Percentiles rank a stretch among this genome's conserved stretches.
Evolutionary conservation across 352 stramenopile species (phyloP).

Genomic region (Peronospora belbahrii): DNA sequence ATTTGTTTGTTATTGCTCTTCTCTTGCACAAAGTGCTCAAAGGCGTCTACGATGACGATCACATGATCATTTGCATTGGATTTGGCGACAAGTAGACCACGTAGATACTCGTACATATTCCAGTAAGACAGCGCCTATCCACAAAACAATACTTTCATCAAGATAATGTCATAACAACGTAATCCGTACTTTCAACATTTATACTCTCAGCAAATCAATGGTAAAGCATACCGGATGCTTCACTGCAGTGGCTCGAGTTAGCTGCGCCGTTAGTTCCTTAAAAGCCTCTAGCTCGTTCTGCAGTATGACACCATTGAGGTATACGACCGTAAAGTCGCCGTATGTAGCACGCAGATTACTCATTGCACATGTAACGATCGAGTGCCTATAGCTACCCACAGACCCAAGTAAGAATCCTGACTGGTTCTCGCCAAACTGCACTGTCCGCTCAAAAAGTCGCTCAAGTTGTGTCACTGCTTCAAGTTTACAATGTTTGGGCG

Average conservation of each 20-base stretch:
- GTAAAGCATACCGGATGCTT: slow-evolving; percentile 43
- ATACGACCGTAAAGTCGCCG: slow-evolving; percentile 50
- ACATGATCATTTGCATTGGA: slow-evolving; percentile 44
- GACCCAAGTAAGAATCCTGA: slow-evolving; percentile 67
- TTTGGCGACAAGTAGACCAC: slow-evolving; percentile 49
- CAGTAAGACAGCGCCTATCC: slow-evolving; percentile 54
- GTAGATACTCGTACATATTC: slow-evolving; percentile 82
- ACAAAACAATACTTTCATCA: neutral
- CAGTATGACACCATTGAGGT: slow-evolving; percentile 70
- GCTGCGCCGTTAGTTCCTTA: slow-evolving; percentile 70
- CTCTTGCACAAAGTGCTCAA: slow-evolving; percentile 70
- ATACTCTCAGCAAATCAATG: too few relatives aligned
- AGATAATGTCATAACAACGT: neutral
- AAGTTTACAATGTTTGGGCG: neutral
- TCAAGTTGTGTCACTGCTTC: slow-evolving; percentile 34
- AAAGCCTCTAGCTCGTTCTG: slow-evolving; percentile 83
- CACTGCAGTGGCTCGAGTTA: slow-evolving; percentile 42
- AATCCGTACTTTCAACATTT: neutral
- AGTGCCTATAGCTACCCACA: slow-evolving; percentile 35
- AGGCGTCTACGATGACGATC: slow-evolving; percentile 60
- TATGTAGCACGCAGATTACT: slow-evolving; percentile 32
- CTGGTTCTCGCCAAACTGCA: slow-evolving; percentile 68
- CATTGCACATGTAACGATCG: slow-evolving; percentile 47
- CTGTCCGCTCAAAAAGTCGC: slow-evolving; percentile 59
- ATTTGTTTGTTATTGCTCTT: slow-evolving; percentile 64